Conservation (phyloP, 1,284 basidiomycete genomes). For the Schizopora paradoxa region DNA sequence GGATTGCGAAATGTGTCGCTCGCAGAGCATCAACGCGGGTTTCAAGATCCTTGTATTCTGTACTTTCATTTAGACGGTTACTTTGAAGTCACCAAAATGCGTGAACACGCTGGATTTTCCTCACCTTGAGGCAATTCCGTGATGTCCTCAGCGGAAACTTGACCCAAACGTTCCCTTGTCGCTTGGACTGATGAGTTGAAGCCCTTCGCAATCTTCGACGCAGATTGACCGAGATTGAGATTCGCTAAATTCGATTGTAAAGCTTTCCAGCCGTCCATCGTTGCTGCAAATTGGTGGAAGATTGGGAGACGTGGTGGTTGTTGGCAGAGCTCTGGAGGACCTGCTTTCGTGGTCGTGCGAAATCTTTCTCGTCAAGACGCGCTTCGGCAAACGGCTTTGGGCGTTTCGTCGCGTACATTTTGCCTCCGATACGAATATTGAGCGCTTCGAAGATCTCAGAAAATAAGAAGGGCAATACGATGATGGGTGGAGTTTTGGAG, state of each 20-base stretch:
- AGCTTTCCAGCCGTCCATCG: conserved; percentile 76
- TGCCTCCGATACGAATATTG: too few relatives aligned
- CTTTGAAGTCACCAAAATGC: conserved; percentile 21
- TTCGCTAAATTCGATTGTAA: conserved; percentile 51
- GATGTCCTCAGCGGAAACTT: conserved; percentile 87
- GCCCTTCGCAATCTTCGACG: conserved; percentile 73
- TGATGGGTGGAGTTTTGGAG: too few relatives aligned
- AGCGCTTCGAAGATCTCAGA: too few relatives aligned
- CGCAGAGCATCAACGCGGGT: conserved; percentile 90
- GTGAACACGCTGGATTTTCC: conserved; percentile 11
- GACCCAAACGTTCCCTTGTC: conserved; percentile 87
- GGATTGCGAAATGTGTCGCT: conserved; percentile 69
- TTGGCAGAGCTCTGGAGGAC: background rate
- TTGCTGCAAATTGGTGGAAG: conserved; percentile 18
- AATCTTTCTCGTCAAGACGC: too few relatives aligned
- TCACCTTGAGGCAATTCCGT: conserved; percentile 88
- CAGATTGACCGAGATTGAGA: conserved; percentile 65
- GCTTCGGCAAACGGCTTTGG: too few relatives aligned
- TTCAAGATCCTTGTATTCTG: conserved; percentile 96
- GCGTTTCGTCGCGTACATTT: too few relatives aligned
- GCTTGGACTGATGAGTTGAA: conserved; percentile 85
- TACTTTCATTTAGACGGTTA: background rate
- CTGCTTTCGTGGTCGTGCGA: too few relatives aligned
- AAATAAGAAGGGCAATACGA: too few relatives aligned
- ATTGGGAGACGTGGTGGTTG: background rate